A percentile compares a stretch with the other conserved stretches of the same genome.
phyloP scores from a whole-genome alignment of 2,329 filamentous ascomycete genomes.

The Trichoderma atrobrunneum region DNA sequence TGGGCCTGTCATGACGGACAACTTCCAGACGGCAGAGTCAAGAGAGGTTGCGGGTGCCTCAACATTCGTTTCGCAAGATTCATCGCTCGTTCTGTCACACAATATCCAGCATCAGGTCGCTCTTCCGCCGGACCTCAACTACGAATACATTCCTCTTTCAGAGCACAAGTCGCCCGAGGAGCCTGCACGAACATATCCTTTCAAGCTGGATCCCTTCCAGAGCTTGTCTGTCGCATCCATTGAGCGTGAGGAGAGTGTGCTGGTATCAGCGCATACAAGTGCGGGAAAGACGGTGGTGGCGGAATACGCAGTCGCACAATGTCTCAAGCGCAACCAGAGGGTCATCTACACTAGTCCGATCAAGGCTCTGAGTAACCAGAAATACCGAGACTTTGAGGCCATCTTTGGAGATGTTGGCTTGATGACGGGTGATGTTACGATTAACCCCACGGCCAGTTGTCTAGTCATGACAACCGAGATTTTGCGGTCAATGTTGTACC shows the following conservation, averaged over 20 bases:
- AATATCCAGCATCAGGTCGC: constrained; percentile 99
- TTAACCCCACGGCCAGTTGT: constrained; percentile 97
- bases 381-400: constrained; percentile 92
- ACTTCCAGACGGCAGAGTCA: constrained; percentile 92
- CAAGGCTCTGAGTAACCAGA: constrained; percentile 97
- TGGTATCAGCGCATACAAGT: constrained; percentile 96
- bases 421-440: constrained; percentile 99
- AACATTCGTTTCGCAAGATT: constrained; percentile 63
- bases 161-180: constrained; percentile 86
- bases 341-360: constrained; percentile 99
- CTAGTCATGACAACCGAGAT: constrained; percentile 99
- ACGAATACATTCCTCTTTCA: constrained; percentile 92
- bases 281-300: constrained; percentile 98
- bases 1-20: constrained; percentile 78
- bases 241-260: constrained; percentile 89
- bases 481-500: constrained; percentile 96
- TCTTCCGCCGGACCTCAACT: constrained; percentile 87
- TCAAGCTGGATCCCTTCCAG: constrained; percentile 96
- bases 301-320: constrained; percentile 97
- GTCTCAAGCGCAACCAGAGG: constrained; percentile 93
- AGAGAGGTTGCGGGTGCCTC: constrained; percentile 81
- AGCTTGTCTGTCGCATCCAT: constrained; percentile 92
- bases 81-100: constrained; percentile 81
- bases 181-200: constrained; percentile 80
- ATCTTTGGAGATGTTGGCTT: constrained; percentile 96